Base-by-base conservation (phyloP, 2,329 filamentous ascomycete genomes). In the Hymenoscyphus fraxineus region DNA sequence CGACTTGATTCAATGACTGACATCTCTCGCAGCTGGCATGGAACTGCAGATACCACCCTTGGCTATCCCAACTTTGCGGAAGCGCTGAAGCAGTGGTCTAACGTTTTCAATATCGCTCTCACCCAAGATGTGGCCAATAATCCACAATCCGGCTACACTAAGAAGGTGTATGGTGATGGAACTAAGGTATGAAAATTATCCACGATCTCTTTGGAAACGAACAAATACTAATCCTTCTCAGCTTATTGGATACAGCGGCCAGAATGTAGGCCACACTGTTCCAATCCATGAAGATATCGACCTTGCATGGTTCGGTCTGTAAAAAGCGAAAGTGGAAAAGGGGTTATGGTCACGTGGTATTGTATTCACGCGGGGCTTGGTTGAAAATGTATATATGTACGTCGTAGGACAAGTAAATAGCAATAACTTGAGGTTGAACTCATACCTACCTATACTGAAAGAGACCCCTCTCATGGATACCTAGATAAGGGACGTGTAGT, bases 51-150 rank as follows among this genome's bases (percentile, higher is more conserved):
- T 66, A 73, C 62, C 64, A 77, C 73, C 10, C 74, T 80, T 44
- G 71, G 70, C 47, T 77, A 76, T 59, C 72, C 76, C 51, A 79
- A 80, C 70, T 78, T 77, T 70, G 73, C 74, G 62, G 79, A 81
- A 72, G 76, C 76, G 6, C 67, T 81, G 65, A 80, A 81, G 75
- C 77, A 81, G 67, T 81, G 80, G 80, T 77, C 77, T 19, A 77
- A 79, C 59, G 80, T 85, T 16, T 75, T 83, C 5, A 61, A 59
- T 19, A 27, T 68, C 39, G n/a, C 67, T 15, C 73, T 73, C 39
- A 69, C 67, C 1, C 69, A 69, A 58, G 73, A 74, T 22, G 65
- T 68, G 57, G 69, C 73, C 2, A 69, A 73, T 60, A 72, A 68
- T 7, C 76, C 76, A 3, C 65, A 70, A 16, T 56, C 62, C 1